Conservation (phyloP, 805 yeast genomes). For the Wickerhamiella azymoides region DNA sequence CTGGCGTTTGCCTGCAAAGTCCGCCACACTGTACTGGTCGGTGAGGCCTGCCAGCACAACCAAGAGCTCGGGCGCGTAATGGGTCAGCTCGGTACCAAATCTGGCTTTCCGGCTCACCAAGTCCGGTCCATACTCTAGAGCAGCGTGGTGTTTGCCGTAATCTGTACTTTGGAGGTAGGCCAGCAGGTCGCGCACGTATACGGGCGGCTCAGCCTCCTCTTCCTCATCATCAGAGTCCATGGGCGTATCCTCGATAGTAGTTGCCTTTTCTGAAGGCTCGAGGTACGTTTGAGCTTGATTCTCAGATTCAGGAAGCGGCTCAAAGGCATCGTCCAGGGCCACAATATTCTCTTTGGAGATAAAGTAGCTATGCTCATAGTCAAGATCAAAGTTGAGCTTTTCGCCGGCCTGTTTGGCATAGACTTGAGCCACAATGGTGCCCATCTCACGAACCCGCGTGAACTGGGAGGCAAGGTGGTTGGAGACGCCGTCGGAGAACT, state of each 20-base stretch:
- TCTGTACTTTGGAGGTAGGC: conserved; percentile 35
- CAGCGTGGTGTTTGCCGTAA: conserved; percentile 38
- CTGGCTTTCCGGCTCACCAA: conserved; percentile 51
- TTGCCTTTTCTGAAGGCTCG: conserved; percentile 2
- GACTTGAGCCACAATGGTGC: conserved; percentile 43
- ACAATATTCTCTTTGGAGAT: conserved; percentile 11
- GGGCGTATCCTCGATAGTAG: conserved; percentile 14
- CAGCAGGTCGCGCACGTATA: conserved; percentile 62
- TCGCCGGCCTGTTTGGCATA: conserved; percentile 18
- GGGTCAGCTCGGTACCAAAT: conserved; percentile 46
- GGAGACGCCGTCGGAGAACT: conserved; percentile 40
- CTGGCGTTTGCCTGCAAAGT: conserved; percentile 55
- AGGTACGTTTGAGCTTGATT: neutral
- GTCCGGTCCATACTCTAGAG: conserved; percentile 39
- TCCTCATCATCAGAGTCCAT: conserved; percentile 22
- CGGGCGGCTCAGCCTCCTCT: conserved; percentile 28
- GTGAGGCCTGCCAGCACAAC: conserved; percentile 37
- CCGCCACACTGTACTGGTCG: conserved; percentile 41
- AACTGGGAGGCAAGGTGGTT: conserved; percentile 39
- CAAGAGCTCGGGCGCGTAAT: conserved; percentile 42
- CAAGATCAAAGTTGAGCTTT: conserved; percentile 21
- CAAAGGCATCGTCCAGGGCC: conserved; percentile 1
- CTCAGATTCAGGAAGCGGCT: neutral
- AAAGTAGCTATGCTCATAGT: conserved; percentile 16
- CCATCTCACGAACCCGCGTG: conserved; percentile 34